Conservation (phyloP, 495 filamentous ascomycete genomes). For the Astrocystis sublimbata region DNA sequence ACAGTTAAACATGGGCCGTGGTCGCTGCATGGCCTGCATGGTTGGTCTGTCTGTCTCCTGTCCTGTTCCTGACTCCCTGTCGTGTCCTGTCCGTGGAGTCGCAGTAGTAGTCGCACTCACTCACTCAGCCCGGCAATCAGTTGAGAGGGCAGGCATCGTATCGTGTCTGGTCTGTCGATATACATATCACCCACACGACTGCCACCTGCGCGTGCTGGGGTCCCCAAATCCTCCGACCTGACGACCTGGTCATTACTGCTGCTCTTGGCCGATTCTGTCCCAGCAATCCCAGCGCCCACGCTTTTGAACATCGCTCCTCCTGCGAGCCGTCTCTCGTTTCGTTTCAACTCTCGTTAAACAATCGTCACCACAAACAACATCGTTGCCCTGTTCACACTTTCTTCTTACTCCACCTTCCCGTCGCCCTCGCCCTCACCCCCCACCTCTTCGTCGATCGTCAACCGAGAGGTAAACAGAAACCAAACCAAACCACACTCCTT, state of each 20-base stretch:
- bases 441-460: conserved; percentile 4
- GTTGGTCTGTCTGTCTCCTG: too few species aligned
- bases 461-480: neutral
- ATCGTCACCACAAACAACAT: too few species aligned
- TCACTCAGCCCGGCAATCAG: too few species aligned
- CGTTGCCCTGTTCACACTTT: neutral
- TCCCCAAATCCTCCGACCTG: conserved; percentile 18
- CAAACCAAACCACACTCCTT: too few species aligned
- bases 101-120: too few species aligned
- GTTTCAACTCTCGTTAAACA: neutral
- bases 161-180: neutral
- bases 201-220: conserved; percentile 18
- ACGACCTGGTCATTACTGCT: too few species aligned
- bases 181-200: conserved; percentile 14
- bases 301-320: neutral
- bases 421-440: conserved; percentile 12
- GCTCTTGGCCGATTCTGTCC: conserved; percentile 6
- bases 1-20: conserved; percentile 12
- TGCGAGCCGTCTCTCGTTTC: neutral
- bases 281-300: conserved; percentile 4
- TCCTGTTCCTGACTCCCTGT: too few species aligned
- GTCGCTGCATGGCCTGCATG: too few species aligned
- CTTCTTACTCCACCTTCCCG: neutral
- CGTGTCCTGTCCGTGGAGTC: too few species aligned
- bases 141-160: conserved; percentile 7